Percentiles rank a stretch among this genome's conserved stretches.
These are phyloP conservation scores for Pyrenochaeta sp. DNA, from an alignment of 2,329 filamentous ascomycete genomes.

Conservation along the genomic window DNA sequence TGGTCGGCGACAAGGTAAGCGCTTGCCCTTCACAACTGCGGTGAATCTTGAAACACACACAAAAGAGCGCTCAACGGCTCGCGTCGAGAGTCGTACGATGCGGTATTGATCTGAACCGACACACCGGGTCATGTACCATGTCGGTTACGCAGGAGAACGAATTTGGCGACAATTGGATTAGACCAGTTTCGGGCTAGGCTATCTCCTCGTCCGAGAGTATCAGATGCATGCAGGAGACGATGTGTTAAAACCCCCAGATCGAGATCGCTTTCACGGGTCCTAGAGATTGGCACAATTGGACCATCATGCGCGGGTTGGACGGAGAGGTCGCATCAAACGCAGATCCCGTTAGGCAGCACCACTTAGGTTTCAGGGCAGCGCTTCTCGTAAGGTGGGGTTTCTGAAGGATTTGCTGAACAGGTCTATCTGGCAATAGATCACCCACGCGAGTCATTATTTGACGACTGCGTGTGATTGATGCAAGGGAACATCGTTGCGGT, in stretches of 20 bases:
- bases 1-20: conserved; percentile 3
- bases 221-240: conserved; percentile 17
- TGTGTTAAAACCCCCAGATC: conserved; percentile 15
- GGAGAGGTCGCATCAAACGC: too few species aligned
- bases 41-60: conserved; percentile 18
- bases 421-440: conserved; percentile 1
- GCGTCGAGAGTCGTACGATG: conserved; percentile 23
- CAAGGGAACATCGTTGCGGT: background rate
- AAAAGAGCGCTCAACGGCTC: conserved; percentile 9
- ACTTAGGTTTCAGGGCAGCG: too few species aligned
- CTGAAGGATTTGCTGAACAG: background rate
- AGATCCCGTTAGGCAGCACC: too few species aligned
- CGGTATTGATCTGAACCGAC: conserved; percentile 18
- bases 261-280: conserved; percentile 17
- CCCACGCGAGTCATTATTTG: background rate
- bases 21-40: conserved; percentile 5
- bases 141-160: conserved; percentile 22
- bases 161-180: conserved; percentile 14
- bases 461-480: background rate
- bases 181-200: conserved; percentile 12
- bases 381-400: too few species aligned
- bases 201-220: conserved; percentile 13
- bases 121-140: conserved; percentile 12
- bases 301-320: too few species aligned
- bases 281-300: too few species aligned